Evolutionary conservation across 202 grass and related monocot genomes (phyloP).

Genomic region (Musa balbisiana): DNA sequence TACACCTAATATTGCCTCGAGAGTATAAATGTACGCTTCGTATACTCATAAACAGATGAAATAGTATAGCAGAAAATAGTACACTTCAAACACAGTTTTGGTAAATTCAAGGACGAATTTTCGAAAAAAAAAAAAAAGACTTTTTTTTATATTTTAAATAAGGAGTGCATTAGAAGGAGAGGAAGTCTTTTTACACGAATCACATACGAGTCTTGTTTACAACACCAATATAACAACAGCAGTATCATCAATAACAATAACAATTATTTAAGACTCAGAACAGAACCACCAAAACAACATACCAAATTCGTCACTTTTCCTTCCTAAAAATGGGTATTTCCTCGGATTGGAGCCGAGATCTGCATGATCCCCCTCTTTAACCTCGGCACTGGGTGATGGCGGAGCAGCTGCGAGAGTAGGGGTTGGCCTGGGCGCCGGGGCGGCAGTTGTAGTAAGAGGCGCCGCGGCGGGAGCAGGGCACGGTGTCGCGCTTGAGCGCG

Average conservation of each 20-base stretch:
- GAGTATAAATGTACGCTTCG: no score
- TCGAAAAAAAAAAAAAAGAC: neutral
- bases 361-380: neutral
- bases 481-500: constrained; percentile 6
- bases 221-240: constrained; percentile 4
- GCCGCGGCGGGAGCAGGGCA: constrained; percentile 15
- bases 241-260: constrained; percentile 3
- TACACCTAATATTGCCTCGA: no score
- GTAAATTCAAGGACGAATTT: no score
- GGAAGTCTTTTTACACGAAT: constrained; percentile 7
- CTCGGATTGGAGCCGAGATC: constrained; percentile 1
- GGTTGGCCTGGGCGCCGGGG: constrained; percentile 20
- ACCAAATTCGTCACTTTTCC: constrained; percentile 5
- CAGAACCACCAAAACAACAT: constrained; percentile 1
- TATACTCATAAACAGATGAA: no score
- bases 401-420: constrained; percentile 21
- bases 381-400: constrained; percentile 15
- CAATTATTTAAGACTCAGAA: constrained; percentile 6
- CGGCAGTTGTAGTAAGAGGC: constrained; percentile 22
- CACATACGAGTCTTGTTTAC: constrained; percentile 2
- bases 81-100: no score
- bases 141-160: neutral
- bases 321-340: constrained; percentile 7
- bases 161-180: neutral
- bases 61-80: no score